Percentiles rank a stretch among this genome's conserved stretches.
Conservation (phyloP, 768 basidiomycete species). For the Hericium alpestre region DNA sequence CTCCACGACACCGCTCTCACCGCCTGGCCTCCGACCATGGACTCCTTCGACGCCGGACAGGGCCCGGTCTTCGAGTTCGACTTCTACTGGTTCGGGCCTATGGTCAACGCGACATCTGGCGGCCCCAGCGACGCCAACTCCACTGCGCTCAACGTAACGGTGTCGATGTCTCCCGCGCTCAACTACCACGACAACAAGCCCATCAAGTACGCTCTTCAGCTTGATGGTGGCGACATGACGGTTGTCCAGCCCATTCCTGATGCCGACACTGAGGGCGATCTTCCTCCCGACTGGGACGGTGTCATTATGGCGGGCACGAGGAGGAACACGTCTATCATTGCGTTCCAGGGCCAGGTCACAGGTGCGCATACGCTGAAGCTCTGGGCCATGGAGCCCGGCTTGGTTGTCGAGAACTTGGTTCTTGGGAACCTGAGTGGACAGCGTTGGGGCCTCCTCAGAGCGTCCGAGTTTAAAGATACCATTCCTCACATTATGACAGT, state of each 20-base stretch:
- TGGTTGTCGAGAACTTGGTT: not conserved
- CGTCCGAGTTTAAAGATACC: not conserved
- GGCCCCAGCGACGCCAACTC: not conserved
- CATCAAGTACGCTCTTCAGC: not conserved
- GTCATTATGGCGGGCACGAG: not conserved
- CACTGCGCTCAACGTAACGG: not conserved
- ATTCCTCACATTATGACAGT: not conserved
- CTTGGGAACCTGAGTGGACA: not conserved
- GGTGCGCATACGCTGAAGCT: not conserved
- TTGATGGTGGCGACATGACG: not conserved
- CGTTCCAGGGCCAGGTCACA: not conserved
- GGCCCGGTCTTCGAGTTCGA: not conserved
- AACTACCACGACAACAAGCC: not conserved
- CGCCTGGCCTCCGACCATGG: not conserved
- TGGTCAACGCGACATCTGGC: not conserved
- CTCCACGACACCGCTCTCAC: not conserved
- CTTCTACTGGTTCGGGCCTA: not conserved
- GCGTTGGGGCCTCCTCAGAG: not conserved
- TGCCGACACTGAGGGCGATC: not conserved
- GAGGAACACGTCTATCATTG: not conserved
- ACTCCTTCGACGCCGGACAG: not conserved
- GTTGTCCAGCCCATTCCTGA: not conserved
- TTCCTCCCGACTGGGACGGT: not conserved
- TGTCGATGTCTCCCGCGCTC: not conserved
- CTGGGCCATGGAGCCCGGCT: not conserved